phyloP scores from a whole-genome alignment of 2,329 filamentous ascomycete species.

The Corinectria fuckeliana region DNA sequence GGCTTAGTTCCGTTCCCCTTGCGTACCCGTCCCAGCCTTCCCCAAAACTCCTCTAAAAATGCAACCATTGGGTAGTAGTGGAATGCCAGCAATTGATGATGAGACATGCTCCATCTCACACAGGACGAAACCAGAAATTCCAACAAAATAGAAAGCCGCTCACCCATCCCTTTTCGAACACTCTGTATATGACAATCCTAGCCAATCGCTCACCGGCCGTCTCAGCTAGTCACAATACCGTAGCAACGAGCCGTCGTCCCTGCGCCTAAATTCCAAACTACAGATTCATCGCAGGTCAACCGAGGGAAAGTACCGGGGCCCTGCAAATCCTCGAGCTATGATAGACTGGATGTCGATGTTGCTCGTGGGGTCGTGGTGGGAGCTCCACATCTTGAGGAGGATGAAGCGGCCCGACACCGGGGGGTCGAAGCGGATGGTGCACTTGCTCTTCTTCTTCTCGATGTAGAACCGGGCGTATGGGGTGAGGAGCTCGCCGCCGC shows the following conservation, averaged over 20 bases:
- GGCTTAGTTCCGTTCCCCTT: background rate
- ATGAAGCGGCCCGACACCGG: conserved; percentile 84
- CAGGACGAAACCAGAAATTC: background rate
- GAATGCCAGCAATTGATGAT: background rate
- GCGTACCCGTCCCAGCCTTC: background rate
- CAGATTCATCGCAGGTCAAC: conserved; percentile 61
- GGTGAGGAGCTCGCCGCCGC: conserved; percentile 66
- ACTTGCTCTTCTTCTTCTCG: conserved; percentile 80
- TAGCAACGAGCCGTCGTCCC: background rate
- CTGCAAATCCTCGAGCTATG: conserved; percentile 82
- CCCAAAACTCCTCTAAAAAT: conserved; percentile 19
- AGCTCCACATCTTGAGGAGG: conserved; percentile 89
- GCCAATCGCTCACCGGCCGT: background rate
- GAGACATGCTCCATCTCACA: conserved; percentile 5
- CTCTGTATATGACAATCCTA: background rate
- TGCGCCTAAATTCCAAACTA: background rate
- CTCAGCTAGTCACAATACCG: background rate
- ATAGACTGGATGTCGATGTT: conserved; percentile 94
- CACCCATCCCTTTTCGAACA: conserved; percentile 7
- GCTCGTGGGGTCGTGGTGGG: conserved; percentile 64
- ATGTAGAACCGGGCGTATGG: conserved; percentile 87
- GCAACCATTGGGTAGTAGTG: background rate
- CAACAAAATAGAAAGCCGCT: conserved; percentile 6
- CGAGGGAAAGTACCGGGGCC: conserved; percentile 82
- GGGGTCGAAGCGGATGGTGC: conserved; percentile 85